These are phyloP conservation scores for Dittrichia graveolens DNA, from an alignment of 129 eudicot genomes.

Conservation along the genomic window DNA sequence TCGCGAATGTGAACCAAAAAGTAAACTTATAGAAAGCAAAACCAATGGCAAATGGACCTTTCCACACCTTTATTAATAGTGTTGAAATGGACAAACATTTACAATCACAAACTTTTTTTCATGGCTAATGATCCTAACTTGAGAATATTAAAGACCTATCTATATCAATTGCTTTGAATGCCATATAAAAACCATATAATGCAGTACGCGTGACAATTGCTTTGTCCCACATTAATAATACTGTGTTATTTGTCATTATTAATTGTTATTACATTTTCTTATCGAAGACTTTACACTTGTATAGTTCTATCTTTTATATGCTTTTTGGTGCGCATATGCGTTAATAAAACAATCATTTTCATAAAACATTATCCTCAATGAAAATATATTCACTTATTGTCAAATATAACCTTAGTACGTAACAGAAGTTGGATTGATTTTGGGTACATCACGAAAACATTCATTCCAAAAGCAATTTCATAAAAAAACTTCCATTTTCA, in stretches of 20 bases:
- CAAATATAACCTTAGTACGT: not conserved
- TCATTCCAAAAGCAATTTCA: not conserved
- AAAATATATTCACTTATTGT: conserved; percentile 5
- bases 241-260: conserved; percentile 7
- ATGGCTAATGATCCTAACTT: conserved; percentile 24
- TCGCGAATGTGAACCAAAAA: conserved; percentile 15
- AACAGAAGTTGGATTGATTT: not conserved
- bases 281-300: conserved; percentile 3
- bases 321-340: not conserved
- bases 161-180: conserved; percentile 8
- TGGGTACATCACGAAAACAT: not conserved
- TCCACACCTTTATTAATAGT: conserved; percentile 38
- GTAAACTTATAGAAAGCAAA: conserved; percentile 17
- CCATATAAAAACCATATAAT: not conserved
- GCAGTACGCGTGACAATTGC: conserved; percentile 13
- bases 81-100: conserved; percentile 36
- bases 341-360: not conserved
- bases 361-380: not conserved
- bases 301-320: not conserved
- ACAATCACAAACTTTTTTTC: conserved; percentile 27
- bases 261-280: not conserved
- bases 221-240: conserved; percentile 7
- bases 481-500: not conserved
- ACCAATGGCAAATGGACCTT: conserved; percentile 27
- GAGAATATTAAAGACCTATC: conserved; percentile 20